Evolutionary conservation across 768 basidiomycete genomes (phyloP), one percentile per base, ranked within the genome.

Genomic region (Russula sp.): DNA sequence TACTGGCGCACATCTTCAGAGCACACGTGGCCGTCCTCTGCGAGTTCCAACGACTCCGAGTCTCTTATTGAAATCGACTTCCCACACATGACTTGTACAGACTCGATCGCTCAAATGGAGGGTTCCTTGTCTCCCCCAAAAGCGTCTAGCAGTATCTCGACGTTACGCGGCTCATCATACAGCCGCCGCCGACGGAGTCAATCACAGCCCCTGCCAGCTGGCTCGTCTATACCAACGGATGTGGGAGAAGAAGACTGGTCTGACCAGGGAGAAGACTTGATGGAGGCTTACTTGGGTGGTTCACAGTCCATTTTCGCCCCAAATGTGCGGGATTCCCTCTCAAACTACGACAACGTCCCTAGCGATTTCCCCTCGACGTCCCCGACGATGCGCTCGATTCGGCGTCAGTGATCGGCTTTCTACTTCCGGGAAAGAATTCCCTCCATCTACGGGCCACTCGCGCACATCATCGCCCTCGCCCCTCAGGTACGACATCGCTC

Each of bases 201-300:
- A 14, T 59, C 65, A 48, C 62, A 66, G 14, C 66, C 65, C 5
- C 56, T 62, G 18, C 61, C 73, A 22, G 57, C 62, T 42, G 42
- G 62, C 9, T 64, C 70, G 18, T 63, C 70, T 24, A 72, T 75
- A 52, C 63, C 61, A 9, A 42, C 63, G 24, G 65, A 56, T 46
- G 65, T 44, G 14, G 71, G 46, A 42, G 52, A 73, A 62, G 70
- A 65, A 72, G 59, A 74, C 71, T 36, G 68, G 67, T 5, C 67
- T 4, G 63, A 72, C 32, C 69, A 67, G 46, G 73, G 63, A 56
- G 77, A 72, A 16, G 76, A 80, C 57, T 56, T 75, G 36, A 70
- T 81, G 11, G 80, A 80, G 57, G 70, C 75, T 4, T 81, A 79
- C 64, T 79, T 81, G 59, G 71, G 71, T 67, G 78, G 80, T 76